These are phyloP conservation scores for Coemansia sp. DNA, from an alignment of 192 early-diverging fungal species.

Conservation along the genomic window DNA sequence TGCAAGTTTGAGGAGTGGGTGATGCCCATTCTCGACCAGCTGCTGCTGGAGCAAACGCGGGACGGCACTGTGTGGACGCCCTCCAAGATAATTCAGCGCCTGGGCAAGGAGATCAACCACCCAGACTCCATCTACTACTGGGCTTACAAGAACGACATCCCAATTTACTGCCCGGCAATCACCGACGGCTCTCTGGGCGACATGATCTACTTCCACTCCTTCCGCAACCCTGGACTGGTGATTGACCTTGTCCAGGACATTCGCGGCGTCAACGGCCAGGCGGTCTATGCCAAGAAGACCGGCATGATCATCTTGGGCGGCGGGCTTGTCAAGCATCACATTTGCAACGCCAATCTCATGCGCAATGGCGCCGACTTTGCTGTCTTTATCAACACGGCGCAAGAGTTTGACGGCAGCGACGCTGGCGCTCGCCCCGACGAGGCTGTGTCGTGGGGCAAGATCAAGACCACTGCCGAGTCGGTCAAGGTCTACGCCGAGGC, in stretches of 20 bases:
- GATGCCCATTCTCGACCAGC: conserved; percentile 87
- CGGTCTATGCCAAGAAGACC: conserved; percentile 94
- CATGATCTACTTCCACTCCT: conserved; percentile 99
- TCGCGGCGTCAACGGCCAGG: conserved; percentile 84
- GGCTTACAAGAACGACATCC: conserved; percentile 97
- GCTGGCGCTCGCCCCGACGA: conserved; percentile 97
- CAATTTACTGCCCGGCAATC: conserved; percentile 94
- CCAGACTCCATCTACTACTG: conserved; percentile 93
- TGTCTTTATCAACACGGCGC: conserved; percentile 95
- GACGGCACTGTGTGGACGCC: conserved; percentile 87
- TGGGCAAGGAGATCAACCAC: conserved; percentile 90
- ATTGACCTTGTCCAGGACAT: conserved; percentile 94
- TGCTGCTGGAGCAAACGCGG: conserved; percentile 87
- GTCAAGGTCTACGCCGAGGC: conserved; percentile 96
- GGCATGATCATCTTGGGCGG: conserved; percentile 97
- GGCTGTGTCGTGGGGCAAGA: conserved; percentile 99
- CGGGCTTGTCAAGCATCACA: conserved; percentile 97
- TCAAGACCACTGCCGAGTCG: conserved; percentile 71
- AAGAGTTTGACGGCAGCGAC: conserved; percentile 98
- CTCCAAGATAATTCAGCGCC: conserved; percentile 79
- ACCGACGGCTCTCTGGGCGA: conserved; percentile 98
- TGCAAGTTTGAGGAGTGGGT: conserved; percentile 99
- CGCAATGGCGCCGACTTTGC: conserved; percentile 97
- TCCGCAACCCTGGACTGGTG: conserved; percentile 89
- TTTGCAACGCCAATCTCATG: conserved; percentile 98